These are phyloP conservation scores for Paraconiothyrium sp. DNA, from an alignment of 2,329 filamentous ascomycete genomes.

Conservation along the genomic window DNA sequence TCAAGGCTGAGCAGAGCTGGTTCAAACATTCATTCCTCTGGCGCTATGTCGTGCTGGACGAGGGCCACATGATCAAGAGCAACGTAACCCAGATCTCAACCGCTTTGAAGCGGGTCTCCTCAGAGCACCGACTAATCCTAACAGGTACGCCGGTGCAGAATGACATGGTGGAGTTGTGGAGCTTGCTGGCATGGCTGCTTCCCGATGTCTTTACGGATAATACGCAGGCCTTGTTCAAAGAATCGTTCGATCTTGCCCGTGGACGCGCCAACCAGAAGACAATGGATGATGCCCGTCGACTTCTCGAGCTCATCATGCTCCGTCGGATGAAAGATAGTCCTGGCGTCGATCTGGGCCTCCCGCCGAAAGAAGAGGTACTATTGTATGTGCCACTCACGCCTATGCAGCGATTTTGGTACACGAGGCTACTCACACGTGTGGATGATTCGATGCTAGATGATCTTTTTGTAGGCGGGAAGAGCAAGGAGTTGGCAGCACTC, in stretches of 20 bases:
- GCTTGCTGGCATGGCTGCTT: slow-evolving; percentile 66
- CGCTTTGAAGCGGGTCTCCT: slow-evolving; percentile 54
- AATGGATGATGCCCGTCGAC: slow-evolving; percentile 61
- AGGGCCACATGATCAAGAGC: slow-evolving; percentile 99
- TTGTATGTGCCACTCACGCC: slow-evolving; percentile 67
- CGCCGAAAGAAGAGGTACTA: slow-evolving; percentile 65
- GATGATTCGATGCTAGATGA: slow-evolving; percentile 63
- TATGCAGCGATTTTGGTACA: slow-evolving; percentile 68
- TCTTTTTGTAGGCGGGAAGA: slow-evolving; percentile 59
- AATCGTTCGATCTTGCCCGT: slow-evolving; percentile 65
- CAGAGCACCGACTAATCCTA: slow-evolving; percentile 61
- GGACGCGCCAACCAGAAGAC: slow-evolving; percentile 64
- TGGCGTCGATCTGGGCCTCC: slow-evolving; percentile 64
- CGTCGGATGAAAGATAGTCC: slow-evolving; percentile 66
- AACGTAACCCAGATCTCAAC: slow-evolving; percentile 55
- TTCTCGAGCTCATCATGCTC: slow-evolving; percentile 68
- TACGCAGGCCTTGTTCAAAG: slow-evolving; percentile 61
- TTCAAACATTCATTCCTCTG: slow-evolving; percentile 95
- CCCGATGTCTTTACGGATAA: slow-evolving; percentile 65
- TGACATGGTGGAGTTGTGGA: slow-evolving; percentile 67
- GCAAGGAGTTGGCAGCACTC: slow-evolving; percentile 54
- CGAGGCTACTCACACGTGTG: slow-evolving; percentile 63
- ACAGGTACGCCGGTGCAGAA: slow-evolving; percentile 69
- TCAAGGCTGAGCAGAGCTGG: slow-evolving; percentile 94
- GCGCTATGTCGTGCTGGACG: slow-evolving; percentile 99